Base-by-base conservation (phyloP, 1,139 yeast genomes). In the Geotrichum fermentans region DNA sequence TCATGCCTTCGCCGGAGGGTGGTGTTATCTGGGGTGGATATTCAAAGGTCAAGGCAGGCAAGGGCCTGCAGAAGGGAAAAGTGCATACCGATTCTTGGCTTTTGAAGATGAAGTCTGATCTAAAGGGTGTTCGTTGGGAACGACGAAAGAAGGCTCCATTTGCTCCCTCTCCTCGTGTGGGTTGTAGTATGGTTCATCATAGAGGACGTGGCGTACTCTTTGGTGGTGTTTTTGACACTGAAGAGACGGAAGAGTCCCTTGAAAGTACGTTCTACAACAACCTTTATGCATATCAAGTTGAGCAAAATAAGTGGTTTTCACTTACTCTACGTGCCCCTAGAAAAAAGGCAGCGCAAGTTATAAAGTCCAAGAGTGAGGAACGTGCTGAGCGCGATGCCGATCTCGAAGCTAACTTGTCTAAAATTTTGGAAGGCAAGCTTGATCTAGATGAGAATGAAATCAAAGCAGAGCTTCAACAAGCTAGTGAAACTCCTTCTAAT, bases 151-250 rank as follows among this genome's bases (percentile, higher is more conserved):
- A 86, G 58, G 94, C 88, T 61, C 96, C 96, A 0, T 83, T 82
- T 62, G 88, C 82, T 49, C 96, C 96, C 3, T 78, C 89, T 3
- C 86, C 97, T 20, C 78, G 98, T 60, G 97, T 87, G n/a, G 98
- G 98, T 0, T 86, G 96, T 62, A 83, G 95, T 3, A 79, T 92
- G 80, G 90, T 81, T 2, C 76, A 77, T 61, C 97, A 92, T 67
- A 86, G 89, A 60, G 95, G 94, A 53, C 80, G 97, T 72, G 97
- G 97, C 52, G 78, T 92, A 14, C 63, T 90, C 63, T 92, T 90
- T 70, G 98, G 97, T 37, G 98, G 98, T 55, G 98, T 92, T 13
- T 90, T 79, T 62, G 98, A 92, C 67, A 85, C 78, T 54, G 96
- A 89, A 57, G 98, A 92, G 66, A 90, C 96, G 32, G 97, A 92